A percentile compares a stretch with the other conserved stretches of the same genome.
These are phyloP conservation scores for Lentinula sp. DNA, from an alignment of 768 basidiomycete species.

Conservation along the genomic window DNA sequence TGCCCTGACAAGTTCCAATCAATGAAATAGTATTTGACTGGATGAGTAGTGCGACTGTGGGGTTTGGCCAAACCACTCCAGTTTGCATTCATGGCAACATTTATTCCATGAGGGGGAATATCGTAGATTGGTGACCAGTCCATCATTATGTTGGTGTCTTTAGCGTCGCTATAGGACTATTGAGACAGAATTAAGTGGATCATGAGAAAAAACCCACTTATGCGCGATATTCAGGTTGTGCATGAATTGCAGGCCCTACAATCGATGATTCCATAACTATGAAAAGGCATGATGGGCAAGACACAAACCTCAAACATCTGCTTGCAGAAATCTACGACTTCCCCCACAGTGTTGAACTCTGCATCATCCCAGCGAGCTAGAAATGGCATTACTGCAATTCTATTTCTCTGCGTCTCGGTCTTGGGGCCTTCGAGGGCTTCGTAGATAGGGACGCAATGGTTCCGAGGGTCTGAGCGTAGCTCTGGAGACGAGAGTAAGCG, in stretches of 20 bases:
- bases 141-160: conserved; percentile 3
- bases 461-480: conserved; percentile 16
- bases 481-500: conserved; percentile 13
- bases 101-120: background rate
- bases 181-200: conserved; percentile 18
- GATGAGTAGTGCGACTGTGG: conserved; percentile 18
- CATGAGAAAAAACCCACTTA: conserved; percentile 9
- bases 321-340: conserved; percentile 23
- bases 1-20: conserved; percentile 30
- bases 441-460: conserved; percentile 28
- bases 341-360: conserved; percentile 13
- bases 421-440: conserved; percentile 9
- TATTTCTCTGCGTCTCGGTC: background rate
- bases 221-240: conserved; percentile 20
- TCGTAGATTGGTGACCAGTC: background rate
- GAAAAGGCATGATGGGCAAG: background rate
- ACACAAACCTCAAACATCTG: conserved; percentile 23
- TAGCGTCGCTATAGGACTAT: conserved; percentile 5
- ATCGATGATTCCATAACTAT: conserved; percentile 8
- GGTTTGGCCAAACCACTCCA: conserved; percentile 8
- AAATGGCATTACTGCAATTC: conserved; percentile 24
- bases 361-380: conserved; percentile 13
- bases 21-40: conserved; percentile 17
- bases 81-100: conserved; percentile 3
- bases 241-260: conserved; percentile 21